Conservation (phyloP, 257 asterid species). For the Hygrophila difformis region DNA sequence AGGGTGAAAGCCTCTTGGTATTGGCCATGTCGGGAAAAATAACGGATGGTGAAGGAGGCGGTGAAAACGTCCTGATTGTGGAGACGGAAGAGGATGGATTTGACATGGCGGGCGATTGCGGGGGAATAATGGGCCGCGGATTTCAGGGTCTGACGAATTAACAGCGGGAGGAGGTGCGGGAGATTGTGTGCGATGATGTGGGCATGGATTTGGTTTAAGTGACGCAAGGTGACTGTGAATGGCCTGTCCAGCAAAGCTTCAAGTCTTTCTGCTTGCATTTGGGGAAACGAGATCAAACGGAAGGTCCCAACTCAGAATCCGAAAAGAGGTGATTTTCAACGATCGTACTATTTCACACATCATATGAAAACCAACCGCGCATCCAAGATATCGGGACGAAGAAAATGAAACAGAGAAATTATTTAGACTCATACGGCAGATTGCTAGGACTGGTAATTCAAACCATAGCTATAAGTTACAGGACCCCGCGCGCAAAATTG, state of each 20-base stretch:
- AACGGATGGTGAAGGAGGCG: constrained; percentile 44
- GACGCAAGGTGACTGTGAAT: constrained; percentile 27
- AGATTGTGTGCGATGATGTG: constrained; percentile 35
- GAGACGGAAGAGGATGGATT: constrained; percentile 26
- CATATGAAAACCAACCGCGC: too few species aligned
- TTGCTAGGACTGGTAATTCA: too few species aligned
- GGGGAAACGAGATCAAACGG: too few species aligned
- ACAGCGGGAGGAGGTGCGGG: constrained; percentile 29
- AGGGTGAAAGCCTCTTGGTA: constrained; percentile 45
- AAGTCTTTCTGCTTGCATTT: too few species aligned
- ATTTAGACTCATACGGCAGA: too few species aligned
- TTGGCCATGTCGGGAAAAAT: constrained; percentile 50
- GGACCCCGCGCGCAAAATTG: too few species aligned
- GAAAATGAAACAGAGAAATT: too few species aligned
- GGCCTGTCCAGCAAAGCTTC: neutral
- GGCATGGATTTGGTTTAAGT: constrained; percentile 61
- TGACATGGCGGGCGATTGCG: constrained; percentile 25
- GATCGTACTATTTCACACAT: too few species aligned
- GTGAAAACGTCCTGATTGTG: constrained; percentile 32
- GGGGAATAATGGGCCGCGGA: constrained; percentile 22
- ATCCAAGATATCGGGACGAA: too few species aligned
- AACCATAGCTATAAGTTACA: too few species aligned
- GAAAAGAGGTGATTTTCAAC: too few species aligned
- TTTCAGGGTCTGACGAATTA: constrained; percentile 35
- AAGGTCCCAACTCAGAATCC: too few species aligned